Percentiles rank a stretch among this genome's conserved stretches.
Conservation (phyloP, 257 asterid species). For the Capsicum chinense region DNA sequence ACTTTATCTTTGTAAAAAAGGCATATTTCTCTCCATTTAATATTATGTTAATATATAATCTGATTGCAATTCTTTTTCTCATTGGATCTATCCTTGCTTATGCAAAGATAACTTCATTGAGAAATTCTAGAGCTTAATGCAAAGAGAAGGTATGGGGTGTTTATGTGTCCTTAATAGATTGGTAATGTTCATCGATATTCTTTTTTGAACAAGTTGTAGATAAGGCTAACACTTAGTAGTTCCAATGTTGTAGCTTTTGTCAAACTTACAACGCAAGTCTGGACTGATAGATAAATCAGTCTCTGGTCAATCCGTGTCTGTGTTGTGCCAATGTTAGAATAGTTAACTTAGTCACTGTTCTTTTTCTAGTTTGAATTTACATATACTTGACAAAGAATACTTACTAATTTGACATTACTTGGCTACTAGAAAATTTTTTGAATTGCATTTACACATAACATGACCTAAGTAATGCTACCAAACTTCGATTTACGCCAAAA, state of each 20-base stretch:
- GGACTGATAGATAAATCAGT: background rate
- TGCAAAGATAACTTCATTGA: constrained; percentile 72
- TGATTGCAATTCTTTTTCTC: background rate
- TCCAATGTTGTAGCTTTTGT: background rate
- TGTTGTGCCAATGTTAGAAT: background rate
- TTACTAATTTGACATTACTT: background rate
- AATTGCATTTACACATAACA: background rate
- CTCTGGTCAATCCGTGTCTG: background rate
- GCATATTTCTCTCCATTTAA: background rate
- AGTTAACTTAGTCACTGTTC: background rate
- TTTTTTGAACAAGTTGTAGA: background rate
- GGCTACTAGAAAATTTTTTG: background rate
- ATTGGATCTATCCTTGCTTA: constrained; percentile 28
- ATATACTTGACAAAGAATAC: background rate
- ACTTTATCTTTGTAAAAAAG: constrained; percentile 1
- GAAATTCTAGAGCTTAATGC: constrained; percentile 71
- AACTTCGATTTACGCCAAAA: background rate
- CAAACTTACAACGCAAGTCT: background rate
- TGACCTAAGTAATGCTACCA: background rate
- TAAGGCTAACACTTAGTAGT: background rate
- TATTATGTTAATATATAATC: background rate
- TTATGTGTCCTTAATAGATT: background rate
- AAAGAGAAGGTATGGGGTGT: constrained; percentile 52
- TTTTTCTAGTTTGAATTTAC: background rate
- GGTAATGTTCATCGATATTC: background rate